These are phyloP conservation scores for Leccinum disarticulatum DNA, from an alignment of 768 basidiomycete genomes.

Conservation along the genomic window DNA sequence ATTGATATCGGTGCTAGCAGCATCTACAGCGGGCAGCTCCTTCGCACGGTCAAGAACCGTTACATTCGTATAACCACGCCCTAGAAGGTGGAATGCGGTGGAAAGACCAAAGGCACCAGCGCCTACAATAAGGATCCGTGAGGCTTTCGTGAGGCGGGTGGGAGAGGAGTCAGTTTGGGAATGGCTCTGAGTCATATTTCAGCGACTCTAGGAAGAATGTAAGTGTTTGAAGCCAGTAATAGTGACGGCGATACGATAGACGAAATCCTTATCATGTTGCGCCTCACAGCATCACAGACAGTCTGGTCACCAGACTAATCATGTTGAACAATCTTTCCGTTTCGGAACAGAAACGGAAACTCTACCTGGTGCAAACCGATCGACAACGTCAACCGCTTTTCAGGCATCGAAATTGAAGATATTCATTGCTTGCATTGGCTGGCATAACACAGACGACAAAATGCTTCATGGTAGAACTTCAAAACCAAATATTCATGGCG, in stretches of 20 bases:
- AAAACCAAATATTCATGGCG: too few species aligned
- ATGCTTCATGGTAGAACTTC: neutral
- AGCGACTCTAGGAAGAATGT: neutral
- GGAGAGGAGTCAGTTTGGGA: neutral
- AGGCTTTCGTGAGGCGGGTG: slow-evolving; percentile 8
- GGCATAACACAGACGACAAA: neutral
- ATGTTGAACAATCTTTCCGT: neutral
- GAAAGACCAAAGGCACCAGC: slow-evolving; percentile 88
- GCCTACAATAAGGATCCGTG: slow-evolving; percentile 60
- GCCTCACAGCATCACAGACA: too few species aligned
- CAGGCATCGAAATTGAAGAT: neutral
- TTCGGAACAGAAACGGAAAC: neutral
- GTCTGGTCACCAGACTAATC: neutral
- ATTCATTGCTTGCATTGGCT: neutral
- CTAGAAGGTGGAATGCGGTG: slow-evolving; percentile 77
- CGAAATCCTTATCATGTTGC: neutral
- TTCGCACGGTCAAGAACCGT: slow-evolving; percentile 74
- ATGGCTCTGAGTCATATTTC: slow-evolving; percentile 6
- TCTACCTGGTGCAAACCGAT: neutral
- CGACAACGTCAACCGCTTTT: neutral
- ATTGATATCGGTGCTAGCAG: slow-evolving; percentile 62
- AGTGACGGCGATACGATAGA: neutral
- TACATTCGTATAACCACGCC: slow-evolving; percentile 64
- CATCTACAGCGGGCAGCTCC: slow-evolving; percentile 76
- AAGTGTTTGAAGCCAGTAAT: neutral